These are phyloP conservation scores for Jaltomata sinuosa DNA, from an alignment of 257 asterid species.

Conservation along the genomic window DNA sequence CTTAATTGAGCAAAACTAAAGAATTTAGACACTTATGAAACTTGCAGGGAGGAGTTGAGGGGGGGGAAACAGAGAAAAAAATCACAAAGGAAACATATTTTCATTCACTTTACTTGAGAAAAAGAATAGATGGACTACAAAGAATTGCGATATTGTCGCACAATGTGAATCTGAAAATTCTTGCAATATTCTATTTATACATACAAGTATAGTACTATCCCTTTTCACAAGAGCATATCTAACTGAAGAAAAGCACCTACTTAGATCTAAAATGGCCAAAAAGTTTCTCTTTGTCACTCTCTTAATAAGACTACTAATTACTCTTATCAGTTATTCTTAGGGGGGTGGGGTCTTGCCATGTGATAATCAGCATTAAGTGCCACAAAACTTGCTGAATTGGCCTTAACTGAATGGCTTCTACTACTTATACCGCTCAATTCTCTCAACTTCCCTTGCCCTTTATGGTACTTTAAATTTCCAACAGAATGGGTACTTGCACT, in stretches of 20 bases:
- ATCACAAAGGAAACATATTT: not conserved
- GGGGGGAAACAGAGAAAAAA: too few relatives aligned
- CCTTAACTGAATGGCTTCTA: constrained; percentile 1
- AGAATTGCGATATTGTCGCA: not conserved
- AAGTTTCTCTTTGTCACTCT: not conserved
- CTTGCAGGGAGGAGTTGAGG: not conserved
- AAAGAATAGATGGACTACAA: not conserved
- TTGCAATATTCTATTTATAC: constrained; percentile 14
- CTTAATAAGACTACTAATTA: not conserved
- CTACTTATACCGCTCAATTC: constrained; percentile 4
- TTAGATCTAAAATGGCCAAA: not conserved
- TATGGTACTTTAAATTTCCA: constrained; percentile 1
- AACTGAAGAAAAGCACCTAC: not conserved
- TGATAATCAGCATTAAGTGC: constrained; percentile 59
- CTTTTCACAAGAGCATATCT: not conserved
- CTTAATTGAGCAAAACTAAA: not conserved
- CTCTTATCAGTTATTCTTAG: constrained; percentile 48
- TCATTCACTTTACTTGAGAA: not conserved
- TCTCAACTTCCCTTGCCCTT: constrained; percentile 11
- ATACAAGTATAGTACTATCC: constrained; percentile 16
- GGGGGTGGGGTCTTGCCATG: constrained; percentile 53
- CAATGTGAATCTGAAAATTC: not conserved
- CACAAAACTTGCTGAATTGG: constrained; percentile 21
- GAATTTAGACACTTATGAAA: not conserved
- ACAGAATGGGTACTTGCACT: constrained; percentile 4